phyloP scores from a whole-genome alignment of 768 basidiomycete species.

The Collybiopsis confluens region DNA sequence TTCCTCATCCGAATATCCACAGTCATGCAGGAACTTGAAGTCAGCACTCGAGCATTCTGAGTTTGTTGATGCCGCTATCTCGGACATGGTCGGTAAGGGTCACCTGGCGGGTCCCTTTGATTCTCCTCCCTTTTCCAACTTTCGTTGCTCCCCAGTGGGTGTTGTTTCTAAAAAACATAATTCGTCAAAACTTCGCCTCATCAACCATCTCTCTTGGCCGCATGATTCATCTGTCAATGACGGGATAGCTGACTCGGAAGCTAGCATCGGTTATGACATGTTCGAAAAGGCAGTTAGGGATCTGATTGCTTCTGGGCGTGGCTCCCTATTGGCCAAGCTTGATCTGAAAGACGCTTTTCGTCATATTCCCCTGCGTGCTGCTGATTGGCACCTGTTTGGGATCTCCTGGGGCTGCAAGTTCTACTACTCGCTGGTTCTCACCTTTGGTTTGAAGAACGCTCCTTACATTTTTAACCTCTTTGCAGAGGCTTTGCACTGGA shows the following conservation, averaged over 20 bases:
- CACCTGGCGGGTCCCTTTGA: conserved; percentile 23
- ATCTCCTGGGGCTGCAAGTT: conserved; percentile 23
- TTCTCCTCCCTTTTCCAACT: conserved; percentile 13
- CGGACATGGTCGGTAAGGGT: conserved; percentile 12
- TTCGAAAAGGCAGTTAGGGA: not conserved
- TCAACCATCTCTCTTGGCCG: conserved; percentile 29
- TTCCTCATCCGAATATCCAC: conserved; percentile 8
- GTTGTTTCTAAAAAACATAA: conserved; percentile 17
- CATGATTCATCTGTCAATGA: not conserved
- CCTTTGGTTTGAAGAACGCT: conserved; percentile 27
- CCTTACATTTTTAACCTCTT: conserved; percentile 39
- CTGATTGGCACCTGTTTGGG: conserved; percentile 29
- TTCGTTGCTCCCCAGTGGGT: conserved; percentile 22
- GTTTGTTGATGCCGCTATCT: conserved; percentile 8
- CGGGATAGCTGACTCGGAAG: not conserved
- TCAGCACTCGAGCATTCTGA: conserved; percentile 17
- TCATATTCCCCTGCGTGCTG: conserved; percentile 26
- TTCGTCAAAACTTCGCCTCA: conserved; percentile 18
- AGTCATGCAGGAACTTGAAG: conserved; percentile 19
- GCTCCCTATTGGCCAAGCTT: not conserved
- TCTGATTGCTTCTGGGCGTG: not conserved
- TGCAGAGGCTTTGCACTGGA: conserved; percentile 37
- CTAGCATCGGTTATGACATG: not conserved
- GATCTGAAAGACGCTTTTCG: conserved; percentile 26
- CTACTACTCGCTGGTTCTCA: conserved; percentile 26